Evolutionary conservation across 2,329 filamentous ascomycete species (phyloP), one percentile per base, ranked within the genome.

Genomic region (Pezicula rhizophila): DNA sequence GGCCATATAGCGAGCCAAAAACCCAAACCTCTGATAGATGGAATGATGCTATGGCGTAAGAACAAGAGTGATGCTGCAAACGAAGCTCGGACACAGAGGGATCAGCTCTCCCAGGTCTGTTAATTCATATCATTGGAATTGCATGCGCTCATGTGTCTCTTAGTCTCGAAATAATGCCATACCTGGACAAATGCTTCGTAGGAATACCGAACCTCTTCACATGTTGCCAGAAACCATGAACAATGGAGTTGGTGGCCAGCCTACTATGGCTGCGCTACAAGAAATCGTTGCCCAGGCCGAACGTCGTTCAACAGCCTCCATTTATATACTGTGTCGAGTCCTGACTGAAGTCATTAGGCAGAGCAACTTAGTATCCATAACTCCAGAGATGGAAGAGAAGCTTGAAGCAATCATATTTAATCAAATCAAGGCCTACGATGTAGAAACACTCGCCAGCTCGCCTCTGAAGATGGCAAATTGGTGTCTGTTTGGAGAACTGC

Each of bases 1-100:
- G 93, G 93, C 3, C 92, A 97, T 65, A 96, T 99, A 62, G 89
- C 92, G 46, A 87, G 89, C 51, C 87, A 91, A 57, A 95, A 95
- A 64, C 95, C 95, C 5, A 97, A 95, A 65, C 88, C 90, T 5
- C 71, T 99, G 45, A 96, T 99, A 61, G 93, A 99, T 67, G 91
- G 89, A 17, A 90, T 99, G 66, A 99, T 99, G 89, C 79, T 95
- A 28, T 99, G 93, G 93, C 84, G 93, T 48, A 97, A 96, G 68
- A 88, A 82, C 56, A 97, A 97, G 71, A 95, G 90, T 56, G 92
- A 97, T 67, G 83, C 86, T 18, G 90, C 91, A 25, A 85, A 81
- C 58, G 80, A 85, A 54, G 84, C 86, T 25, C 75, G 82, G 18
- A 68, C 57, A 40, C 75, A 81, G 59, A 68, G 82, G 18, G 78